Evolutionary conservation across 192 early-diverging fungal species (phyloP).

Genomic region (Backusella westeae): DNA sequence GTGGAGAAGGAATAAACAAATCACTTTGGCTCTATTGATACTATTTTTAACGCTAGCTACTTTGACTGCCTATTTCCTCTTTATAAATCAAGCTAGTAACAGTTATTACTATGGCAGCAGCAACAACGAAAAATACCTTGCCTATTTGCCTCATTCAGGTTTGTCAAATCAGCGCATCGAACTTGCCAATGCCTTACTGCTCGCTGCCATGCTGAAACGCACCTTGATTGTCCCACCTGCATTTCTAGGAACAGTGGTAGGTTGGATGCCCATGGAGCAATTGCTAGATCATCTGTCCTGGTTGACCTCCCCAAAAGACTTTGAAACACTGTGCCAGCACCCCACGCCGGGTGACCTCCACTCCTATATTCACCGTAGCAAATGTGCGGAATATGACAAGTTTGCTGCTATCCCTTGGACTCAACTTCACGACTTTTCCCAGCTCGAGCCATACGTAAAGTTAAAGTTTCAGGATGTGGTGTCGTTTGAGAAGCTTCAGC

Average conservation of each 20-base stretch:
- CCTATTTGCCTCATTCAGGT: constrained; percentile 55
- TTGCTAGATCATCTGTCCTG: constrained; percentile 36
- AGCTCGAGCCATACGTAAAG: constrained; percentile 14
- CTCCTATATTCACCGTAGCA: constrained; percentile 33
- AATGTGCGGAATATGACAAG: constrained; percentile 21
- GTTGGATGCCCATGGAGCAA: constrained; percentile 40
- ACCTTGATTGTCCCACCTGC: constrained; percentile 53
- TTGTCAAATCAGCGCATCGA: constrained; percentile 57
- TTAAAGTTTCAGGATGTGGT: constrained; percentile 6
- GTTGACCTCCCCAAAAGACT: constrained; percentile 38
- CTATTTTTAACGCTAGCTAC: neutral
- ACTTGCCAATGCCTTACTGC: constrained; percentile 52
- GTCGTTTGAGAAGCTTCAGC: constrained; percentile 10
- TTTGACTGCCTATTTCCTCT: neutral
- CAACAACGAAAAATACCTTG: constrained; percentile 43
- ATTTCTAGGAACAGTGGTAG: constrained; percentile 44
- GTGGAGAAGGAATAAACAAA: constrained; percentile 13
- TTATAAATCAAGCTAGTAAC: neutral
- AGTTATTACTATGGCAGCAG: neutral
- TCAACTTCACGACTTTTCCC: constrained; percentile 20
- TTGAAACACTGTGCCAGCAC: constrained; percentile 4
- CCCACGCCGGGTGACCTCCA: neutral
- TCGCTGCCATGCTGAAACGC: constrained; percentile 53
- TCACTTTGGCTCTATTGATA: neutral
- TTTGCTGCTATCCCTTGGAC: constrained; percentile 30